Evolutionary conservation across 2,329 filamentous ascomycete genomes (phyloP), one percentile per base, ranked within the genome.

Genomic region (Fusarium drepaniforme): DNA sequence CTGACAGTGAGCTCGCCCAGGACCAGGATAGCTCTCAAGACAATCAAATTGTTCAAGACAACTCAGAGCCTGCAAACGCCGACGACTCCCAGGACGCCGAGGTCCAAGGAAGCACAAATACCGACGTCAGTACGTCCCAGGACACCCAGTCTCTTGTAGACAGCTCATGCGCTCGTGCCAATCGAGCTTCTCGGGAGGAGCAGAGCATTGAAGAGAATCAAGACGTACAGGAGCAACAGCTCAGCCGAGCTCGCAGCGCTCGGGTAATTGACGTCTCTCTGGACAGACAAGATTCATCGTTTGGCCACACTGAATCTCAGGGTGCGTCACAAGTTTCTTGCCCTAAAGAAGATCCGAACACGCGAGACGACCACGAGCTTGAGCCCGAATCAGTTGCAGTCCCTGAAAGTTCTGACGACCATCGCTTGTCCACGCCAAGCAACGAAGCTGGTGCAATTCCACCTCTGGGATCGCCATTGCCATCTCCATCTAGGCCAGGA

Each of bases 81-180:
- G 23, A 33, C 21, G 35, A 30, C 16, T 23, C 30, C 8, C 33
- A 25, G 28, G 46, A 53, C n/a, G 13, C 51, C 21, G 49, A 56
- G 18, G 16, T 42, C 16, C 40, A 38, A 21, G 69, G 49, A 18
- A 21, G 44, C 35, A 30, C 63, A 28, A 72, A 61, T 18, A 60
- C 57, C 23, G 58, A 72, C 35, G 59, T 69, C 33, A 51, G 53
- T 28, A 66, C 46, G 12, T 51, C 68, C 33, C 49, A 44, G 33
- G 51, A 57, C 18, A 69, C 35, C 13, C 64, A 57, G 49, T 23
- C 66, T 42, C 35, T 12, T 25, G 30, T 15, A n/a, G 40, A 64
- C 21, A 65, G 44, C 46, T 28, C 21, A 51, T 23, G 67, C 49
- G 30, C 44, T 23, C 46, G 38, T 25, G 12, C 38, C 23, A 40